Evolutionary conservation across 768 basidiomycete genomes (phyloP), one percentile per base, ranked within the genome.

Genomic region (Leucosporidium creatinivorum): DNA sequence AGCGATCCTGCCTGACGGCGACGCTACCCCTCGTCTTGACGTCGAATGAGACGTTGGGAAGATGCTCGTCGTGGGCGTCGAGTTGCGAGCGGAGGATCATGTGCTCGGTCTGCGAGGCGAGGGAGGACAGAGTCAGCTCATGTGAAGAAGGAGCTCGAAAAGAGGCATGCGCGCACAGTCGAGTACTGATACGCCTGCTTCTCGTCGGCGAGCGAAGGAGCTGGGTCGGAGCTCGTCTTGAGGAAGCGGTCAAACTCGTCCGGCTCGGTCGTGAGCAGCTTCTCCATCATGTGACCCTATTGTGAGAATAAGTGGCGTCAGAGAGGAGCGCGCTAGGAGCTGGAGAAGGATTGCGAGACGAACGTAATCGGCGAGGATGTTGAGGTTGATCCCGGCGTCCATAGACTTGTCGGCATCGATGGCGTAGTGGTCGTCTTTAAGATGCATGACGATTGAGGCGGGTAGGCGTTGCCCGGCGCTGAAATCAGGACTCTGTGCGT

Each of bases 21-120:
- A 91, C 78, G 39, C 86, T 88, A 0, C 92, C 93, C 57, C 94
- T 85, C 0, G 94, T 97, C 79, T 99, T 99, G 79, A 98, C 86
- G 76, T 99, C 94, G 73, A 99, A 99, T 1, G 93, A 86, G 33
- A 91, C 92, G 0, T 86, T 87, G 6, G 93, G 93, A 36, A 98
- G 79, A 52, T 89, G 83, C 18, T 79, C 73, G 74, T 97, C 89
- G 1, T 85, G 79, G 72, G 93, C 91, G 75, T 99, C 94, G 9
- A 99, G 83, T 77, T 99, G 94, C 0, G 93, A 94, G 19, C 94
- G 89, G 88, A 97, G 92, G 30, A 97, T 80, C 69, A 96, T 86
- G 19, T 76, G 76, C 7, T 78, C 70, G 10, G 79, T 80, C 83
- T 82, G 65, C 25, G 65, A 25, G 15, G 7, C 25, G 19, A 18